Conservation (phyloP, 1,284 basidiomycete species). For the Meripilus lineatus region DNA sequence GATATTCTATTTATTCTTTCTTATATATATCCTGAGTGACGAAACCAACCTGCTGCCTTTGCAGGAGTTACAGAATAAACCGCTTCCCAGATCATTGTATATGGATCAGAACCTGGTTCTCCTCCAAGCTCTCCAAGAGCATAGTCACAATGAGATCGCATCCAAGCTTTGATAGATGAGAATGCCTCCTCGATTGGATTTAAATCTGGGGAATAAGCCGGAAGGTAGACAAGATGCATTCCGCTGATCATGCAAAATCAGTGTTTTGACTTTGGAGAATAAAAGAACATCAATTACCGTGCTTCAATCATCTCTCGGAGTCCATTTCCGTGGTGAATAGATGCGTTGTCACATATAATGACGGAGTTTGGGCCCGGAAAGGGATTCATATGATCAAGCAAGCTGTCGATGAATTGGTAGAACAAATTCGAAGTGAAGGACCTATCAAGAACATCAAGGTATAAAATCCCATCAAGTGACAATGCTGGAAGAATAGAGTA, state of each 20-base stretch:
- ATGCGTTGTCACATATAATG: slow-evolving; percentile 31
- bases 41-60: slow-evolving; percentile 20
- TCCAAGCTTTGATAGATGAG: slow-evolving; percentile 21
- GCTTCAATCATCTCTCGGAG: slow-evolving; percentile 26
- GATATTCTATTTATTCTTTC: no score
- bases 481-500: slow-evolving; percentile 21
- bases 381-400: slow-evolving; percentile 31
- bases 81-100: slow-evolving; percentile 22
- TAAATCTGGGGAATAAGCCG: slow-evolving; percentile 31
- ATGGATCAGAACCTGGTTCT: slow-evolving; percentile 15
- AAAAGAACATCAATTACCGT: slow-evolving; percentile 17
- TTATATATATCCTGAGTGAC: slow-evolving; percentile 17
- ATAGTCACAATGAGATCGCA: slow-evolving; percentile 9
- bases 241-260: slow-evolving; percentile 25
- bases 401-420: slow-evolving; percentile 21
- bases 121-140: slow-evolving; percentile 8
- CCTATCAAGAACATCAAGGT: slow-evolving; percentile 15
- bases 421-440: slow-evolving; percentile 13
- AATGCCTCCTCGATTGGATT: slow-evolving; percentile 30
- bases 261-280: neutral
- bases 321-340: slow-evolving; percentile 25
- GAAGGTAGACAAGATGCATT: slow-evolving; percentile 20
- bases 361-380: slow-evolving; percentile 30
- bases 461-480: slow-evolving; percentile 17
- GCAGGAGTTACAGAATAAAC: slow-evolving; percentile 18